Percentiles rank a stretch among this genome's conserved stretches.
Evolutionary conservation across 2,329 filamentous ascomycete genomes (phyloP).

Genomic region (Ceratocystis smalleyi): DNA sequence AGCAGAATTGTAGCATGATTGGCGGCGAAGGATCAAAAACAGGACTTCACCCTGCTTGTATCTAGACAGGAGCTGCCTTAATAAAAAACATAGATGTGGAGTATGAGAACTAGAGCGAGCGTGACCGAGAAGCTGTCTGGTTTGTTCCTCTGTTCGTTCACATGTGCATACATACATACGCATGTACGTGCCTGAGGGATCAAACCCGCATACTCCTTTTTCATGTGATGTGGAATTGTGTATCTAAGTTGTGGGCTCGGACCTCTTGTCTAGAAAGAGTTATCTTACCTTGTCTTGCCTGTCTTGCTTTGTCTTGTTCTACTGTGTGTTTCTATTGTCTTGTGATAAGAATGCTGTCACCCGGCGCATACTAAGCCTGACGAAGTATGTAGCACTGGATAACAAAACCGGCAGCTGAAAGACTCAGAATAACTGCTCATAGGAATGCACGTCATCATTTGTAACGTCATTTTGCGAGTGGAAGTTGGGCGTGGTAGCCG

Average conservation of each 20-base stretch:
- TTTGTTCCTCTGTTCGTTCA: neutral
- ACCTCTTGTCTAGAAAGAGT: neutral
- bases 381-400: neutral
- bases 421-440: neutral
- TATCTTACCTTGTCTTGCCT: neutral
- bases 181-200: neutral
- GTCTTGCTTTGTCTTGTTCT: neutral
- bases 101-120: neutral
- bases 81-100: neutral
- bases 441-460: neutral
- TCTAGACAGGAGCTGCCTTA: neutral
- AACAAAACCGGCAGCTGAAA: neutral
- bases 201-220: neutral
- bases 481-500: neutral
- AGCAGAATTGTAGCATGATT: neutral
- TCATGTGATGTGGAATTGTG: neutral
- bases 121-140: neutral
- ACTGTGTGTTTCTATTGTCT: neutral
- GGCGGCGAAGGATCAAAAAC: neutral
- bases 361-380: neutral
- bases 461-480: neutral
- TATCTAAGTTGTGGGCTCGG: neutral
- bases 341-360: neutral
- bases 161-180: neutral
- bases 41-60: slow-evolving; percentile 5